phyloP scores from a whole-genome alignment of 495 filamentous ascomycete genomes.

The Lasiosphaeria hispida region DNA sequence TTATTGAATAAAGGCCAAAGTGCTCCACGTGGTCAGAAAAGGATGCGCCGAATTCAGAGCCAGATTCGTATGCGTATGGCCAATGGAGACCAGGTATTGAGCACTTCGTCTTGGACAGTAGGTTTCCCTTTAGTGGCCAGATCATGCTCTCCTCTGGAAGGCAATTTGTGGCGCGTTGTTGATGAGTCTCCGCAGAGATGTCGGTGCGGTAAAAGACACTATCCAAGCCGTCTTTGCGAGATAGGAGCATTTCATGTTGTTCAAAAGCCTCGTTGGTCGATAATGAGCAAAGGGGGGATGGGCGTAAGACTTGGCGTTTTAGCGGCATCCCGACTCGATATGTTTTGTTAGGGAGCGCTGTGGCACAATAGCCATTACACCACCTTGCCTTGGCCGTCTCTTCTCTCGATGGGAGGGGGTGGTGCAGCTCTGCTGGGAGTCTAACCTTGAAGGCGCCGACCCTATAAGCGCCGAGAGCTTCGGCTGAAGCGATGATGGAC shows the following conservation, averaged over 20 bases:
- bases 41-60: conserved; percentile 13
- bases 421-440: conserved; percentile 11
- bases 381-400: neutral
- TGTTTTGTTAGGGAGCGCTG: conserved; percentile 10
- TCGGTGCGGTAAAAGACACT: conserved; percentile 15
- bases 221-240: conserved; percentile 9
- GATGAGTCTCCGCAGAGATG: conserved; percentile 12
- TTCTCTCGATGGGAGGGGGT: conserved; percentile 6
- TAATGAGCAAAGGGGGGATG: neutral
- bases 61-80: conserved; percentile 22
- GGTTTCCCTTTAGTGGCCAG: conserved; percentile 15
- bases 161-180: conserved; percentile 7
- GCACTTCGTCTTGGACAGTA: conserved; percentile 12
- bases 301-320: conserved; percentile 9
- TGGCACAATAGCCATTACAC: conserved; percentile 10
- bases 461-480: neutral
- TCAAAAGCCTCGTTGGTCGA: conserved; percentile 7
- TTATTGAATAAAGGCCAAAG: conserved; percentile 14
- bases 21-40: conserved; percentile 18
- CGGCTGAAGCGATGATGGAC: conserved; percentile 6
- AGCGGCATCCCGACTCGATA: conserved; percentile 7
- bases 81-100: conserved; percentile 17
- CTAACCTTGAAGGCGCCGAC: conserved; percentile 17
- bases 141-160: conserved; percentile 9
- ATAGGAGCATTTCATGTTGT: conserved; percentile 11